phyloP scores from a whole-genome alignment of 139 green algal genomes.

The Prasinococcaceae sp. region DNA sequence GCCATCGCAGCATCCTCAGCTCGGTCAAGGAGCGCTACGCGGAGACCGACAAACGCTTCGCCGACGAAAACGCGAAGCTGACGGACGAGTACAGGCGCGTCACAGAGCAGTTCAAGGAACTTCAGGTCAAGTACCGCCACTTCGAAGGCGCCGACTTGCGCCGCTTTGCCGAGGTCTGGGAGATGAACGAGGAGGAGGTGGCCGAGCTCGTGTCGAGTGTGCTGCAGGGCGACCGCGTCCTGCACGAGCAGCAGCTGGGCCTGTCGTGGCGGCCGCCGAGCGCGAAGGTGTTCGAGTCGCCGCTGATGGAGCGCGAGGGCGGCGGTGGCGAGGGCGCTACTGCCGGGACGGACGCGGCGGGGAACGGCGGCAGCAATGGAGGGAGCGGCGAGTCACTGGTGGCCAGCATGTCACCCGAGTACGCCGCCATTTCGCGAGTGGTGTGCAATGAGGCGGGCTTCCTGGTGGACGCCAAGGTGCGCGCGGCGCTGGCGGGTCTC shows the following conservation, averaged over 20 bases:
- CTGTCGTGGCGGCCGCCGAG: slow-evolving; percentile 48
- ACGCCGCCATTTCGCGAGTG: slow-evolving; percentile 31
- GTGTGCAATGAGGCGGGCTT: slow-evolving; percentile 58
- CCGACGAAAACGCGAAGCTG: slow-evolving; percentile 55
- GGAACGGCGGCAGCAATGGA: slow-evolving; percentile 21
- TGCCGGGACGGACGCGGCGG: slow-evolving; percentile 5
- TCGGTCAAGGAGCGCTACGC: slow-evolving; percentile 40
- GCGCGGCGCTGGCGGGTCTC: slow-evolving; percentile 26
- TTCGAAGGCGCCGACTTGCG: slow-evolving; percentile 47
- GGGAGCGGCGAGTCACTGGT: slow-evolving; percentile 16
- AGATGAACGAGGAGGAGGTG: slow-evolving; percentile 51
- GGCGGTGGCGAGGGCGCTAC: slow-evolving; percentile 4
- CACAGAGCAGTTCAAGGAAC: slow-evolving; percentile 70
- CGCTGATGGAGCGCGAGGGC: slow-evolving; percentile 6
- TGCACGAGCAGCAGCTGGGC: slow-evolving; percentile 70
- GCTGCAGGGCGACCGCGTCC: slow-evolving; percentile 39
- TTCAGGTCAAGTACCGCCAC: slow-evolving; percentile 63
- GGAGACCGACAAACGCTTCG: slow-evolving; percentile 33
- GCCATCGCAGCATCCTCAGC: slow-evolving; percentile 53
- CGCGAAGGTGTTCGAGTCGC: slow-evolving; percentile 40
- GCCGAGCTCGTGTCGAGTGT: slow-evolving; percentile 37
- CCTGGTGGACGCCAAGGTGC: slow-evolving; percentile 40
- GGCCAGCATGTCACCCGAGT: too few species aligned
- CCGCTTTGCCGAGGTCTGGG: slow-evolving; percentile 37
- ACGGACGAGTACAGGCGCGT: slow-evolving; percentile 72